Evolutionary conservation across 352 stramenopile genomes (phyloP).

Genomic region (Globisporangium alternatum): DNA sequence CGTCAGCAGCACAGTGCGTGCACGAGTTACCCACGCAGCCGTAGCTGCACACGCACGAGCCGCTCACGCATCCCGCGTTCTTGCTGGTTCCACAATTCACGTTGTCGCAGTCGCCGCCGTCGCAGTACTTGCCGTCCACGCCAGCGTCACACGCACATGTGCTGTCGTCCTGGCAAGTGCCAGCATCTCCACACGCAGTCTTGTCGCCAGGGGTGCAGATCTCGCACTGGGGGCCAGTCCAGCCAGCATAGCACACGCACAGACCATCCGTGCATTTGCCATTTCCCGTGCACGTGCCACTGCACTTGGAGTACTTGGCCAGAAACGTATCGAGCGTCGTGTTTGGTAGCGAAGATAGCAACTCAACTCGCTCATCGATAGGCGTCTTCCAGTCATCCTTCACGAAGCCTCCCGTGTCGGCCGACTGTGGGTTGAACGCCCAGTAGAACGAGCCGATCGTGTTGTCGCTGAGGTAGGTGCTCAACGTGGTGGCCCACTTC

Average conservation of each 20-base stretch:
- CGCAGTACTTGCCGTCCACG: constrained; percentile 50
- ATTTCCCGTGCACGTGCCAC: constrained; percentile 36
- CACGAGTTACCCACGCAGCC: constrained; percentile 46
- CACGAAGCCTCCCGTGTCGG: constrained; percentile 62
- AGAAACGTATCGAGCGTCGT: constrained; percentile 39
- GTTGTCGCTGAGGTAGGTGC: constrained; percentile 48
- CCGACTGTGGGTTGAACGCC: constrained; percentile 74
- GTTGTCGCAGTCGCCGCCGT: constrained; percentile 44
- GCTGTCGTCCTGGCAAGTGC: constrained; percentile 53
- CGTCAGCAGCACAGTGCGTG: constrained; percentile 40
- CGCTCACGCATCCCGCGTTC: constrained; percentile 55
- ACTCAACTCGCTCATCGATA: constrained; percentile 50
- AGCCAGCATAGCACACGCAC: constrained; percentile 59
- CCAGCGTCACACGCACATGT: constrained; percentile 54
- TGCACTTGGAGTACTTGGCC: constrained; percentile 40
- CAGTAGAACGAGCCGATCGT: constrained; percentile 74
- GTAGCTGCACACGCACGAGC: constrained; percentile 54
- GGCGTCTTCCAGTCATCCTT: constrained; percentile 69
- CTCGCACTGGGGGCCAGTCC: constrained; percentile 63
- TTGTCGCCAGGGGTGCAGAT: constrained; percentile 54
- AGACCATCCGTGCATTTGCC: constrained; percentile 42
- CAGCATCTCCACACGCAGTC: constrained; percentile 45
- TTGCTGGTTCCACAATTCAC: constrained; percentile 42
- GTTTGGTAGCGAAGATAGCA: constrained; percentile 39
- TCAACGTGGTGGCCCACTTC: constrained; percentile 48